A percentile compares a stretch with the other conserved stretches of the same genome.
Conservation (phyloP, 805 yeast genomes). For the Yarrowia deformans region DNA sequence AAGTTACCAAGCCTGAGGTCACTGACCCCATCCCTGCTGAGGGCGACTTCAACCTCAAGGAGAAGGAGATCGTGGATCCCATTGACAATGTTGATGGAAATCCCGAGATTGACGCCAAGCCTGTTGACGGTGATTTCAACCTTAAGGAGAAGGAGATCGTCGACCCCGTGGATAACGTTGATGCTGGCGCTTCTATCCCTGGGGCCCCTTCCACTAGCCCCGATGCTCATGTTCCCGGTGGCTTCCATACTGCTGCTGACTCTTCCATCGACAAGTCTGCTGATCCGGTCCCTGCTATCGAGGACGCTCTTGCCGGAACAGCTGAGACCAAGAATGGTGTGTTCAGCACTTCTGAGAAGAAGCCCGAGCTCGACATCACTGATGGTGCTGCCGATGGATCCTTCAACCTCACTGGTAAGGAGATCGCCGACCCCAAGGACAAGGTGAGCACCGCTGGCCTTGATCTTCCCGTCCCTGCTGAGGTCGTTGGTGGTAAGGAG, state of each 20-base stretch:
- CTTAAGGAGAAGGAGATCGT: conserved; percentile 23
- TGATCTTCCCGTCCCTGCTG: conserved; percentile 11
- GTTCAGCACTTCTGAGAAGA: conserved; percentile 29
- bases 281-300: conserved; percentile 28
- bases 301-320: conserved; percentile 22
- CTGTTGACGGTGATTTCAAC: conserved; percentile 27
- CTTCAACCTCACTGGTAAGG: conserved; percentile 23
- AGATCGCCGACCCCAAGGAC: conserved; percentile 15
- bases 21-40: conserved; percentile 6
- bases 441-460: conserved; percentile 28
- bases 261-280: conserved; percentile 9
- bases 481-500: conserved; percentile 18
- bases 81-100: conserved; percentile 3
- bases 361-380: conserved; percentile 2
- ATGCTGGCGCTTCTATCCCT: conserved; percentile 18
- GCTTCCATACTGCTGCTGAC: conserved; percentile 23
- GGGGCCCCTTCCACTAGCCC: conserved; percentile 25
- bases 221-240: conserved; percentile 25
- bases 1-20: conserved; percentile 11
- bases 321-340: conserved; percentile 25
- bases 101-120: conserved; percentile 1
- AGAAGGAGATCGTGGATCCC: conserved; percentile 28
- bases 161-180: conserved; percentile 17
- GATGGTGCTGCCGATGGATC: conserved; percentile 25
- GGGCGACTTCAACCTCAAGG: conserved; percentile 31